Evolutionary conservation across 192 early-diverging fungal species (phyloP), one percentile per base, ranked within the genome.

Genomic region (Coemansia sp.): DNA sequence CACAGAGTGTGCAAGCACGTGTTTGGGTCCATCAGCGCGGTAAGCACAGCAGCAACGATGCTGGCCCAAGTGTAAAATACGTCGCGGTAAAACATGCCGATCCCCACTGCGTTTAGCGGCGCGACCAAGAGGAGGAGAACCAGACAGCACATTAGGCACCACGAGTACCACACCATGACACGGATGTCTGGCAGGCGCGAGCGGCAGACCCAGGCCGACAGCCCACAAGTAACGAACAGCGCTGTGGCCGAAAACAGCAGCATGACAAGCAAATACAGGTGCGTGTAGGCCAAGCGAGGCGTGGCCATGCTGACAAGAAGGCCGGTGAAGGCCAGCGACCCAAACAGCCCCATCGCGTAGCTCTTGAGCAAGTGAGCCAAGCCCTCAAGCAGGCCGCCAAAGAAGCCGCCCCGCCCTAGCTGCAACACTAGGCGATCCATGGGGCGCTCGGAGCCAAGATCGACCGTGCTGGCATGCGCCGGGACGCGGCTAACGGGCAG

Each of bases 271-370:
- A 82, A 63, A 17, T 60, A 10, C 20, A 67, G 7, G 20, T 82
- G 79, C 25, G 79, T 73, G 65, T 82, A 82, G 12, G 70, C 79
- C 41, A 82, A 70, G 41, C 73, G 79, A n/a, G 79, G 79, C 17
- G 38, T 60, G 14, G 70, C 73, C 31, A 76, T 45, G n/a, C 17
- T 51, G 12, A 82, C 32, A 36, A 82, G 37, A 3, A 66, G 31
- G 12, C 79, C 79, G 1, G 73, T 71, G n/a, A 72, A 62, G 20
- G 71, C 25, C 6, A 82, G 64, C 54, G 79, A 58, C 6, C 60
- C 66, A 36, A 73, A 39, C 22, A 82, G 35, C 7, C 65, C 73
- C 8, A 66, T 49, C 24, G 47, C 35, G 25, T 65, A 80, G 7
- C 71, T 67, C 25, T 61, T 62, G 12, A 60, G 67, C 12, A 73